A percentile compares a stretch with the other conserved stretches of the same genome.
phyloP scores from a whole-genome alignment of 2,329 filamentous ascomycete genomes.

The Diplodia corticola region DNA sequence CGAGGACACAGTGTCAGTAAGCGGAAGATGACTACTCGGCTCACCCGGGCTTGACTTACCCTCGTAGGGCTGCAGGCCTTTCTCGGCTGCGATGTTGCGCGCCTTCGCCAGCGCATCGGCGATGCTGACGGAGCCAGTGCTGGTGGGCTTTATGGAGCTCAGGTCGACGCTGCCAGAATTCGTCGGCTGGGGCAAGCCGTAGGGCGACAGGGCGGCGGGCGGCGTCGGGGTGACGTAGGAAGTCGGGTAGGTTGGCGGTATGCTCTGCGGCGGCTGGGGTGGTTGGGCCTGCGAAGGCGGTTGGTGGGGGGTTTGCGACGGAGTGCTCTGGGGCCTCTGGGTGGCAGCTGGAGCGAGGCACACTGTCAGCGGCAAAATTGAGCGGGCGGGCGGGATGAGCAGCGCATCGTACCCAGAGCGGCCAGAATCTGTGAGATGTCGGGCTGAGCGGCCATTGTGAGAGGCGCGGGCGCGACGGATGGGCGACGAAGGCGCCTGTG shows the following conservation, averaged over 20 bases:
- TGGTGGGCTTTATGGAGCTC: conserved; percentile 75
- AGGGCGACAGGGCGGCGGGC: conserved; percentile 41
- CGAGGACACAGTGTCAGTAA: conserved; percentile 17
- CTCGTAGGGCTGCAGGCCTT: conserved; percentile 60
- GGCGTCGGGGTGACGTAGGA: conserved; percentile 43
- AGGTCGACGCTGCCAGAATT: conserved; percentile 77
- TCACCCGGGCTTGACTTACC: conserved; percentile 42
- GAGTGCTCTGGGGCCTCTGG: conserved; percentile 50
- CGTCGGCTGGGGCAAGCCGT: conserved; percentile 65
- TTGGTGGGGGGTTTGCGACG: conserved; percentile 49
- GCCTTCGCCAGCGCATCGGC: conserved; percentile 83
- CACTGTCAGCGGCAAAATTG: conserved; percentile 3
- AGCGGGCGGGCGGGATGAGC: not conserved
- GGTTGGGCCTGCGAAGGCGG: conserved; percentile 44
- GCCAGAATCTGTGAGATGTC: conserved; percentile 43
- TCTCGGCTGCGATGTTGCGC: conserved; percentile 77
- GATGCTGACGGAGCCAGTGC: conserved; percentile 78
- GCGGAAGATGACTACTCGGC: conserved; percentile 40
- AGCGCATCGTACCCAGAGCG: conserved; percentile 37
- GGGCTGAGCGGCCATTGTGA: conserved; percentile 36
- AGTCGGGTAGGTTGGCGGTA: conserved; percentile 47
- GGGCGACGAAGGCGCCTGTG: not conserved
- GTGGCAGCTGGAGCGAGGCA: conserved; percentile 43
- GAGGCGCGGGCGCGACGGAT: not conserved
- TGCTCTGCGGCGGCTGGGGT: conserved; percentile 40